Evolutionary conservation across 1,284 basidiomycete species (phyloP), one percentile per base, ranked within the genome.

Genomic region (Blastosporella zonata): DNA sequence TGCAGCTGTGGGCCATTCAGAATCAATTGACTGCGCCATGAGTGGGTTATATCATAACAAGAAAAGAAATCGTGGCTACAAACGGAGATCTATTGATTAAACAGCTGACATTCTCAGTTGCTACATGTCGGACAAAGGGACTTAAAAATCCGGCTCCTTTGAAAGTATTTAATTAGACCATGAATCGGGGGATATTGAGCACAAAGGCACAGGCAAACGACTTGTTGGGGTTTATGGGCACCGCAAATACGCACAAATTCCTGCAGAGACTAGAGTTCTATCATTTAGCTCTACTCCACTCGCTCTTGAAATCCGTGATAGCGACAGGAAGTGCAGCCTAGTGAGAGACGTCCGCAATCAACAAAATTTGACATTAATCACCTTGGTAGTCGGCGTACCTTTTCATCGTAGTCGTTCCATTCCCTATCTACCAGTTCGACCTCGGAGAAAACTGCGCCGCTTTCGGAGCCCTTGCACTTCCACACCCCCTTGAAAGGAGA

Each of bases 371-470:
- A 6, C 15, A 15, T 40, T 37, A 34, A 23, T 6, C 35, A 18
- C 31, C 22, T 17, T n/a, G n/a, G n/a, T n/a, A n/a, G n/a, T n/a
- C 44, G 33, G 25, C 22, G 42, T 43, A 84, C 88, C 75, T 89
- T 87, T 62, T 90, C 88, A 58, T 91, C 89, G 55, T 91, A 91
- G 56, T 90, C 88, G 9, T 73, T 75, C 89, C 89, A 91, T 66
- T 89, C 86, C 9, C 71, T 75, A 6, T 82, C 79, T 8, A 67
- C 66, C 22, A 90, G 65, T 38, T 83, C 80, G 10, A 89, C 75
- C 3, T 88, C 79, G n/a, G 66, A 33, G 58, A 90, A 90, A 1
- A 64, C 51, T 0, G 75, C 78, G 3, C 77, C 75, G 0, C 72
- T 80, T 25, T 5, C 13, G 7, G 57, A 60, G 9, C 88, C 88